phyloP scores from a whole-genome alignment of 345 rosid genomes.

The Psidium guajava region DNA sequence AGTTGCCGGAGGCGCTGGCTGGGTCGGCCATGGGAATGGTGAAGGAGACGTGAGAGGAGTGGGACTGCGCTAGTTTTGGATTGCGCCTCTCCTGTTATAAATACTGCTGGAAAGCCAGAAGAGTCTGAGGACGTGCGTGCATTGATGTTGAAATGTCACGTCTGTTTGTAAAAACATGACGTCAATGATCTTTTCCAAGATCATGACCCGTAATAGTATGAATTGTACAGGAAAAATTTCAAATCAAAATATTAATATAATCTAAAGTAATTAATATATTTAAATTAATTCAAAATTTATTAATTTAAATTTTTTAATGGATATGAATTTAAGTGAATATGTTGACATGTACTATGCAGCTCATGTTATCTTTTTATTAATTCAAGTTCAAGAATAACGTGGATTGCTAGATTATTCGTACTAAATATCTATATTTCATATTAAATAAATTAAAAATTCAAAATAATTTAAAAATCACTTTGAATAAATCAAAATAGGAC shows the following conservation, averaged over 20 bases:
- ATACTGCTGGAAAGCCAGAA: not conserved
- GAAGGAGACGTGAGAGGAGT: not conserved
- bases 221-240: too few species aligned
- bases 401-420: too few species aligned
- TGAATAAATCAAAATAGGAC: rapidly evolving
- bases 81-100: not conserved
- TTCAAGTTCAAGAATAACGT: too few species aligned
- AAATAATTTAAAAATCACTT: not conserved
- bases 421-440: too few species aligned
- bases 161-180: too few species aligned
- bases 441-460: not conserved
- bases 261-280: too few species aligned
- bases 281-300: too few species aligned
- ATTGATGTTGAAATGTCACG: not conserved
- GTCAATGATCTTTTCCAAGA: not conserved
- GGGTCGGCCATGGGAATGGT: not conserved
- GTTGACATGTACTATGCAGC: too few species aligned
- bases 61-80: not conserved
- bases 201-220: not conserved
- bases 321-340: too few species aligned
- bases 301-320: too few species aligned
- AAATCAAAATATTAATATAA: too few species aligned
- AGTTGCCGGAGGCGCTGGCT: not conserved
- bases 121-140: not conserved
- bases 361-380: too few species aligned